Conservation (phyloP, 1,284 basidiomycete genomes). For the Ustilago esculenta region DNA sequence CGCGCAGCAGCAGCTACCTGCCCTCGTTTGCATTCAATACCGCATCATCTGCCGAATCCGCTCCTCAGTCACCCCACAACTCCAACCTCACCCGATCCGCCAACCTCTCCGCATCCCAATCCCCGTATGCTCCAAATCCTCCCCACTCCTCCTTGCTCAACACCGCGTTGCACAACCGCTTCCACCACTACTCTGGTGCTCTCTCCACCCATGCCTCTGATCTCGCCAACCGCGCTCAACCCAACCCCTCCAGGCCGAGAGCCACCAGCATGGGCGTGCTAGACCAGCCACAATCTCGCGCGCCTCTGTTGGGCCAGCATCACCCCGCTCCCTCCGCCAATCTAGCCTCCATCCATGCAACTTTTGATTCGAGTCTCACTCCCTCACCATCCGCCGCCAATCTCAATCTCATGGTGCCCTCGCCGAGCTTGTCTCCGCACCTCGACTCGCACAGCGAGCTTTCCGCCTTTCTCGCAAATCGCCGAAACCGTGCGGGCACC, state of each 20-base stretch:
- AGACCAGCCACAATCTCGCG: constrained; percentile 23
- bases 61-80: constrained; percentile 8
- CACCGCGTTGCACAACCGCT: constrained; percentile 35
- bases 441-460: constrained; percentile 17
- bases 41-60: constrained; percentile 1
- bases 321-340: not conserved
- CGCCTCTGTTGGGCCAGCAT: constrained; percentile 9
- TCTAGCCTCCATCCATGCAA: not conserved
- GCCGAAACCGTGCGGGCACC: constrained; percentile 59
- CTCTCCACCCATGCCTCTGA: constrained; percentile 7
- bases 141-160: constrained; percentile 40
- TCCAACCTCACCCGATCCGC: constrained; percentile 11
- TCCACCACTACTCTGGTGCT: constrained; percentile 24
- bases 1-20: constrained; percentile 46
- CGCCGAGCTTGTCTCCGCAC: not conserved
- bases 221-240: not conserved
- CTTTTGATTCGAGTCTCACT: constrained; percentile 5
- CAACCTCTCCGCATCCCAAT: constrained; percentile 27
- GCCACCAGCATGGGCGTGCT: constrained; percentile 49
- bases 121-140: constrained; percentile 18
- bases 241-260: constrained; percentile 23
- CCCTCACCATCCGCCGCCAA: constrained; percentile 1
- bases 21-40: constrained; percentile 28
- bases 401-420: constrained; percentile 1
- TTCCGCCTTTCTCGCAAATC: constrained; percentile 18